Conservation (phyloP, 176 grass and related monocot genomes). For the Oryza meridionalis region DNA sequence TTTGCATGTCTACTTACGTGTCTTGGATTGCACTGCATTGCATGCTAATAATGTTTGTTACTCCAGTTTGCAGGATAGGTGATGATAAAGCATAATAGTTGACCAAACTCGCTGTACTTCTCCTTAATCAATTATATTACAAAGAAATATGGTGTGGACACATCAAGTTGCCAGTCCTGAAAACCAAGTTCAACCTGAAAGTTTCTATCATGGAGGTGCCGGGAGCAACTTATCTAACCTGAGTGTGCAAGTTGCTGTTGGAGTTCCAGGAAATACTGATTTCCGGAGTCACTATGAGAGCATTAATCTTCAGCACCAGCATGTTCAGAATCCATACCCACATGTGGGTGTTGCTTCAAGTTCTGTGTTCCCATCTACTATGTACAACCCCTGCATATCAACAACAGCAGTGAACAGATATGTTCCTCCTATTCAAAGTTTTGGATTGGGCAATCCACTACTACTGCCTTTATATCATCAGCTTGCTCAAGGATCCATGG, state of each 20-base stretch:
- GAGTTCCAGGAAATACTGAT: constrained; percentile 49
- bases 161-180: constrained; percentile 47
- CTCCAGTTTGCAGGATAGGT: constrained; percentile 42
- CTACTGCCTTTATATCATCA: constrained; percentile 44
- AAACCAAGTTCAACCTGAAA: constrained; percentile 48
- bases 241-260: constrained; percentile 35
- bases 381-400: constrained; percentile 50
- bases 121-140: constrained; percentile 42
- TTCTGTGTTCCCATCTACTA: constrained; percentile 37
- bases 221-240: constrained; percentile 36
- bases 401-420: constrained; percentile 42
- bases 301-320: constrained; percentile 45
- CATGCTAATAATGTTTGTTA: constrained; percentile 38
- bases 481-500: constrained; percentile 42
- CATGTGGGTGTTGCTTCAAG: constrained; percentile 27
- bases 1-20: constrained; percentile 30
- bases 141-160: constrained; percentile 54
- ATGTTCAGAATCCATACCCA: constrained; percentile 49
- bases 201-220: constrained; percentile 42
- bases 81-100: constrained; percentile 50
- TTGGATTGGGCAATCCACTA: constrained; percentile 43
- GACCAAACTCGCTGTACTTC: constrained; percentile 16
- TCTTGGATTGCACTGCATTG: constrained; percentile 23
- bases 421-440: constrained; percentile 45
- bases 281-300: constrained; percentile 32